Evolutionary conservation across 2,329 filamentous ascomycete species (phyloP).

Genomic region (Ceratocystis cubensis): DNA sequence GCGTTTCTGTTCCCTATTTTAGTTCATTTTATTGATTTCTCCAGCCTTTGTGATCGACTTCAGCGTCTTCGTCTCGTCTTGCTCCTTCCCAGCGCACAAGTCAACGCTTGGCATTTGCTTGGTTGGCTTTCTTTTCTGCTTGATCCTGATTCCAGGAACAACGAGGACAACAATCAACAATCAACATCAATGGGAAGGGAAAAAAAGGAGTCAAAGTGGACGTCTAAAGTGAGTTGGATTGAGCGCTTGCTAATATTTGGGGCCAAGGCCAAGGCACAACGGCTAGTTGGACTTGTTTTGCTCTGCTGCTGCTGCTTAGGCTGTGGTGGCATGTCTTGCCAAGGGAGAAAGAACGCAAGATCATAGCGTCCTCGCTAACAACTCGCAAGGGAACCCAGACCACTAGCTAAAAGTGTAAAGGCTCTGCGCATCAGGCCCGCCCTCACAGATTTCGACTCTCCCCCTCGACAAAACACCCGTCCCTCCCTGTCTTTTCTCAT

Average conservation of each 20-base stretch:
- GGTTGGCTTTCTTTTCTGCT: neutral
- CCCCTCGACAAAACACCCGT: too few species aligned
- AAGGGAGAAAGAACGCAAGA: neutral
- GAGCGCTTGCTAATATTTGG: too few species aligned
- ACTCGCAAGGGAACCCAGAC: neutral
- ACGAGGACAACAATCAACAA: neutral
- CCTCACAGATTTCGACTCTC: neutral
- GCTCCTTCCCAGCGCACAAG: neutral
- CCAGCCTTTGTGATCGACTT: neutral
- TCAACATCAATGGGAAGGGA: neutral
- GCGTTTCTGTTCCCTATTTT: neutral
- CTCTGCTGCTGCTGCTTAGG: too few species aligned
- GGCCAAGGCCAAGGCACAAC: too few species aligned
- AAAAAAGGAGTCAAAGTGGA: neutral
- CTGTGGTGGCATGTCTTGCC: neutral
- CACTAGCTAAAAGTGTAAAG: neutral
- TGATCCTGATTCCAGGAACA: neutral
- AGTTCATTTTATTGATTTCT: neutral
- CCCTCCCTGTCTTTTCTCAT: neutral
- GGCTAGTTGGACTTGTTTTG: too few species aligned
- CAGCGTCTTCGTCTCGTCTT: neutral
- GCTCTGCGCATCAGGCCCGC: neutral
- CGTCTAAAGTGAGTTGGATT: too few species aligned
- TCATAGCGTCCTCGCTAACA: conserved; percentile 1
- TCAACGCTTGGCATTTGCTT: neutral